Conservation (phyloP, 176 grass and related monocot genomes). For the Oropetium thomaeum region DNA sequence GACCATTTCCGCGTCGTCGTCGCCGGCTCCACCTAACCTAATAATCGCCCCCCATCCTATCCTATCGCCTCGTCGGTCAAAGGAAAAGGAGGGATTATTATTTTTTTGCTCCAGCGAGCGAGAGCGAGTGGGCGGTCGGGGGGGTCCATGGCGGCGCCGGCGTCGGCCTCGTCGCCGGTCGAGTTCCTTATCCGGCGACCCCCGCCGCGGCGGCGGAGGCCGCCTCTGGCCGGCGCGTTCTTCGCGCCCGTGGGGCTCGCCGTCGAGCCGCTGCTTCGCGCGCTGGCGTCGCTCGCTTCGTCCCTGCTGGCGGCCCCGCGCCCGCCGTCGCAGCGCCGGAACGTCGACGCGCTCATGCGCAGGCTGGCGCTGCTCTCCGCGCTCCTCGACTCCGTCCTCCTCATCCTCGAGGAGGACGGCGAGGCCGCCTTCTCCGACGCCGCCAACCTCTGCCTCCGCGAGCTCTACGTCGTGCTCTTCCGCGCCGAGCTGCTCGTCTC, state of each 20-base stretch:
- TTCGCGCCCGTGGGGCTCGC: conserved; percentile 54
- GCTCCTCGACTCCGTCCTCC: conserved; percentile 58
- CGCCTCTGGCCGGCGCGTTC: conserved; percentile 68
- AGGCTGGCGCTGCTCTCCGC: conserved; percentile 38
- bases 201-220: conserved; percentile 29
- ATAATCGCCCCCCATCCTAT: background rate
- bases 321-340: conserved; percentile 50
- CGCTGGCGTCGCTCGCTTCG: conserved; percentile 46
- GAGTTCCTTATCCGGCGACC: conserved; percentile 65
- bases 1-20: conserved; percentile 35
- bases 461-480: conserved; percentile 92
- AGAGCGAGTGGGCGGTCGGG: background rate
- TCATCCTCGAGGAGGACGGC: conserved; percentile 4
- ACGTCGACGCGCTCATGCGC: conserved; percentile 41
- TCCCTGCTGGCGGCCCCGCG: conserved; percentile 22
- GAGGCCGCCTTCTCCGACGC: conserved; percentile 38
- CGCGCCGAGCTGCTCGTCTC: conserved; percentile 80
- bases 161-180: conserved; percentile 53
- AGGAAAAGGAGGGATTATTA: background rate
- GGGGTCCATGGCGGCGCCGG: conserved; percentile 21
- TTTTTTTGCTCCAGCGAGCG: background rate
- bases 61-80: conserved; percentile 3
- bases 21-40: conserved; percentile 19
- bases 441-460: conserved; percentile 77
- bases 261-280: conserved; percentile 48